These are phyloP conservation scores for Eucalyptus tenuipes DNA, from an alignment of 345 rosid species.

Conservation along the genomic window DNA sequence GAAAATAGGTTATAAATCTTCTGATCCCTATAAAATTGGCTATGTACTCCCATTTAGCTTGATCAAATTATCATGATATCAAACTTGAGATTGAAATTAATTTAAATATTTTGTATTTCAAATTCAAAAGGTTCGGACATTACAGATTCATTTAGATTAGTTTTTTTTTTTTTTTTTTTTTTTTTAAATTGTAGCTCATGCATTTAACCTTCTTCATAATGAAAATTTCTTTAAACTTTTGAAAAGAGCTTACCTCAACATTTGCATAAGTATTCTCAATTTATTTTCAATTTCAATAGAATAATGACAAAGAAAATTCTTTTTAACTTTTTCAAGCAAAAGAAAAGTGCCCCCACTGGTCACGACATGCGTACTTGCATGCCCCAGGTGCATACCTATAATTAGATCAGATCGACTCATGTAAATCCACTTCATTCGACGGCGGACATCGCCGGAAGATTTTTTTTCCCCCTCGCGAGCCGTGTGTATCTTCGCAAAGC, in stretches of 20 bases:
- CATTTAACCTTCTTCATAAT: background rate
- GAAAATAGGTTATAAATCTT: rapidly evolving
- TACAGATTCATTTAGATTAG: rapidly evolving
- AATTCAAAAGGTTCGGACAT: no score
- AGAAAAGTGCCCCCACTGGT: background rate
- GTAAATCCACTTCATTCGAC: background rate
- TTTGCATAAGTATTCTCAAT: background rate
- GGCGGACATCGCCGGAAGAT: background rate
- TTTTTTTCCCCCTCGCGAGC: background rate
- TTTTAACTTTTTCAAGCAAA: background rate
- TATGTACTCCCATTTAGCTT: background rate
- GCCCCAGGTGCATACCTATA: background rate
- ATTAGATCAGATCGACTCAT: background rate
- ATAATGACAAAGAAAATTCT: rapidly evolving
- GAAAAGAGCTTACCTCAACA: background rate
- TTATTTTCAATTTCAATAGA: background rate
- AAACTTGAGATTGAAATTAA: no score
- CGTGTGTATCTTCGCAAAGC: background rate
- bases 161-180: no score
- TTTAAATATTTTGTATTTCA: no score
- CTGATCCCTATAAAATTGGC: rapidly evolving
- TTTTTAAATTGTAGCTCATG: rapidly evolving
- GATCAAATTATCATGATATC: background rate
- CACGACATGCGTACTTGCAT: background rate
- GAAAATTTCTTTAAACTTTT: background rate